phyloP scores from a whole-genome alignment of 176 grass and related monocot genomes.

The Musa troglodytarum region DNA sequence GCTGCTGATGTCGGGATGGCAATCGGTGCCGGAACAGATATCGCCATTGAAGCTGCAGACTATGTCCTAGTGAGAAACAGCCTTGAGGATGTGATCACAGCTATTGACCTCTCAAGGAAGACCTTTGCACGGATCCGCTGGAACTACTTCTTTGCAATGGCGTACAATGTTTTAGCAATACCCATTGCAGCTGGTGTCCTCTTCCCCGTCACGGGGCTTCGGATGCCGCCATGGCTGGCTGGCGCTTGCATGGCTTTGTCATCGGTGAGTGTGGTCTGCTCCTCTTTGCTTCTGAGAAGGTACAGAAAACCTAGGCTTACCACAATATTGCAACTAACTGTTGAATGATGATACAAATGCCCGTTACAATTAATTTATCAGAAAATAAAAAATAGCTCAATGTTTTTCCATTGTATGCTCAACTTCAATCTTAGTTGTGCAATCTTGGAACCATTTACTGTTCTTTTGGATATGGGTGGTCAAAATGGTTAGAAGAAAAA shows the following conservation, averaged over 20 bases:
- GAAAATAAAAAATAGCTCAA: no score
- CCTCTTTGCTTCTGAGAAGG: conserved; percentile 74
- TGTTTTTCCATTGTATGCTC: no score
- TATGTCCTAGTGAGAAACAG: conserved; percentile 81
- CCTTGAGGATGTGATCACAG: conserved; percentile 90
- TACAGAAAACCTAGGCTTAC: conserved; percentile 91
- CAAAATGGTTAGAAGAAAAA: no score
- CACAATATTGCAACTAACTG: conserved; percentile 88
- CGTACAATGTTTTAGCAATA: conserved; percentile 55
- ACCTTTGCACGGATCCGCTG: conserved; percentile 59
- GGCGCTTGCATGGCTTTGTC: conserved; percentile 97
- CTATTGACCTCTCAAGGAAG: conserved; percentile 83
- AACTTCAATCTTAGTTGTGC: no score
- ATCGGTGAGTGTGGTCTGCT: conserved; percentile 79
- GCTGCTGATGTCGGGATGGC: conserved; percentile 91
- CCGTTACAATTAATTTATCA: neutral
- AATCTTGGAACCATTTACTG: no score
- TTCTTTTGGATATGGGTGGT: no score
- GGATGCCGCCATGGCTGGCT: conserved; percentile 80
- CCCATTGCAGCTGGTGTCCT: conserved; percentile 53
- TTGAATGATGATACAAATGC: conserved; percentile 43
- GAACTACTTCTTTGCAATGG: conserved; percentile 85
- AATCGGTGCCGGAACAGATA: conserved; percentile 73
- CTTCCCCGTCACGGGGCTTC: conserved; percentile 49
- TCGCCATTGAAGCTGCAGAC: conserved; percentile 74